Evolutionary conservation across 2,329 filamentous ascomycete genomes (phyloP).

Genomic region (Sarocladium brachiariae): DNA sequence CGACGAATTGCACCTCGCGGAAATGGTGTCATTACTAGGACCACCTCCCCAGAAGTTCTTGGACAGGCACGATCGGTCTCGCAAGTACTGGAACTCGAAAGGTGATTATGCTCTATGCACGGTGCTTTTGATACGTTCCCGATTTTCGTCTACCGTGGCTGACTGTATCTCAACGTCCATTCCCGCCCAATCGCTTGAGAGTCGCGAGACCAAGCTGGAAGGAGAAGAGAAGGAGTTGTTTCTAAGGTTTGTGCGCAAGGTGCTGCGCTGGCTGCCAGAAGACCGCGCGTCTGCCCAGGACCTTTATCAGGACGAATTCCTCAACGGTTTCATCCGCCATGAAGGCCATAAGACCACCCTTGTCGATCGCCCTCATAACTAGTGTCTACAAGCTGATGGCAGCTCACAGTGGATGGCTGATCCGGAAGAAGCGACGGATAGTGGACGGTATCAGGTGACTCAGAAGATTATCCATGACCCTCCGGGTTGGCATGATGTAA

Average conservation of each 20-base stretch:
- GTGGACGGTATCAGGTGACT: no score
- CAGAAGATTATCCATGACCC: no score
- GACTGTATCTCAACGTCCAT: conserved; percentile 21
- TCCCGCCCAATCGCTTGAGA: conserved; percentile 19
- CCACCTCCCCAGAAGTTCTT: conserved; percentile 27
- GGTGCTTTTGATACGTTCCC: not conserved
- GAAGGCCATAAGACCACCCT: no score
- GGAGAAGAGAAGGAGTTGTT: conserved; percentile 18
- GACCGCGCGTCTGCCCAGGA: conserved; percentile 16
- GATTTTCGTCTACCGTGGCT: conserved; percentile 12
- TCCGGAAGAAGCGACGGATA: no score
- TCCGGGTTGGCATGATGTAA: no score
- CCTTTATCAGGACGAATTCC: conserved; percentile 13
- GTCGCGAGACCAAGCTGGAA: conserved; percentile 15
- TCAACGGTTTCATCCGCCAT: not conserved
- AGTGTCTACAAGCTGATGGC: no score
- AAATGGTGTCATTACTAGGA: conserved; percentile 30
- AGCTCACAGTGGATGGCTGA: no score
- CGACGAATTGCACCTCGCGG: conserved; percentile 23
- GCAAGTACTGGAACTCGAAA: conserved; percentile 17
- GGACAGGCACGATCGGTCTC: conserved; percentile 19
- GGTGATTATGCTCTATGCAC: conserved; percentile 11
- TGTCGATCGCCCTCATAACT: no score
- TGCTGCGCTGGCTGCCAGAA: conserved; percentile 19
- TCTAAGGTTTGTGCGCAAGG: conserved; percentile 15